These are phyloP conservation scores for Neurospora cerealis DNA, from an alignment of 495 filamentous ascomycete species.

Conservation along the genomic window DNA sequence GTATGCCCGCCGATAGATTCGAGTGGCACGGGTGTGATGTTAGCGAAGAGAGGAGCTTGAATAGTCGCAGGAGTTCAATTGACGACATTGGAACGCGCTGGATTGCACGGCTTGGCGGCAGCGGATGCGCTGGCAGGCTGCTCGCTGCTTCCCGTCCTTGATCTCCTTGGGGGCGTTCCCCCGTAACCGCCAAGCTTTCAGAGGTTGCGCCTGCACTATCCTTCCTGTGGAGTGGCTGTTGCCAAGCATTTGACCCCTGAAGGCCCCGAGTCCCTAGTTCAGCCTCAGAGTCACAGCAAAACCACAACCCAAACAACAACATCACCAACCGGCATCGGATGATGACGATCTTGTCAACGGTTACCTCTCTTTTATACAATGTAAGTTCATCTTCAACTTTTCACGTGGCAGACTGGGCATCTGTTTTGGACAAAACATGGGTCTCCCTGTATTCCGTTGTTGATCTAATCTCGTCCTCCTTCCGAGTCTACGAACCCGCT, in stretches of 20 bases:
- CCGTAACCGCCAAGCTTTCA: not conserved
- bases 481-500: not conserved
- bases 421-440: not conserved
- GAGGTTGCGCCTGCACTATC: not conserved
- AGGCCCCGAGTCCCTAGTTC: not conserved
- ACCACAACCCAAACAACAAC: not conserved
- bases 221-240: not conserved
- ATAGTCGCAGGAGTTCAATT: not conserved
- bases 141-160: not conserved
- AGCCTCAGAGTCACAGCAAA: not conserved
- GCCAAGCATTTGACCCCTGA: not conserved
- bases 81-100: not conserved
- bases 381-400: not conserved
- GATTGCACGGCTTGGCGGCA: not conserved
- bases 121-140: not conserved
- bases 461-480: not conserved
- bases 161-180: not conserved
- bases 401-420: not conserved
- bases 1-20: not conserved
- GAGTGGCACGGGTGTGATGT: not conserved
- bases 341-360: not conserved
- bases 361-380: not conserved
- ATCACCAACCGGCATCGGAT: not conserved
- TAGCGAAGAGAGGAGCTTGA: not conserved
- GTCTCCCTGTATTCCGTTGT: not conserved